These are phyloP conservation scores for Stemphylium vesicarium DNA, from an alignment of 2,329 filamentous ascomycete genomes.

Conservation along the genomic window DNA sequence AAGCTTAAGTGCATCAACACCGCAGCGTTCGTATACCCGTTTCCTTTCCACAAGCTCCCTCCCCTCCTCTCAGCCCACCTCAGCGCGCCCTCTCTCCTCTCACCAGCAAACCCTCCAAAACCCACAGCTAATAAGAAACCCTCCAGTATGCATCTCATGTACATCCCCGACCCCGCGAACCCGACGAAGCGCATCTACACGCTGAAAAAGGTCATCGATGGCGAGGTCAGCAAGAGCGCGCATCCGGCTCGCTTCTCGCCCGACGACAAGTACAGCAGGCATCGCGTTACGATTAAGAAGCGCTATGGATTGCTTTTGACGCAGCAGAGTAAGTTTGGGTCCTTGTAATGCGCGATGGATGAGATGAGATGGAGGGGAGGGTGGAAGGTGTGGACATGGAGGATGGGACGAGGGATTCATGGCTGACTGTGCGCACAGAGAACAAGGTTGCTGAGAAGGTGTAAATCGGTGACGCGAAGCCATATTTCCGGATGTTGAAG, in stretches of 20 bases:
- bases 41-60: too few relatives aligned
- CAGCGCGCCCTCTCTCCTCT: background rate
- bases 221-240: constrained; percentile 91
- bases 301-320: constrained; percentile 87
- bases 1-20: too few relatives aligned
- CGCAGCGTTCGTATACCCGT: too few relatives aligned
- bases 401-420: background rate
- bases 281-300: constrained; percentile 94
- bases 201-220: constrained; percentile 82
- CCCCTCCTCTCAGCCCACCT: too few relatives aligned
- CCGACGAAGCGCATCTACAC: constrained; percentile 83
- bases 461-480: background rate
- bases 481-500: too few relatives aligned
- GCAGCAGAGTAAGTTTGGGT: constrained; percentile 69
- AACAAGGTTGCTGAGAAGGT: constrained; percentile 36
- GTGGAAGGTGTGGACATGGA: background rate
- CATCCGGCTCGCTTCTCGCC: constrained; percentile 96
- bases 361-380: background rate
- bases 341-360: background rate
- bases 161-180: constrained; percentile 79
- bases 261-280: constrained; percentile 96
- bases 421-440: constrained; percentile 21
- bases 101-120: background rate
- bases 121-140: background rate
- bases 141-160: constrained; percentile 75